Evolutionary conservation across 1,284 basidiomycete genomes (phyloP).

Genomic region (Hymenochaete sp.): DNA sequence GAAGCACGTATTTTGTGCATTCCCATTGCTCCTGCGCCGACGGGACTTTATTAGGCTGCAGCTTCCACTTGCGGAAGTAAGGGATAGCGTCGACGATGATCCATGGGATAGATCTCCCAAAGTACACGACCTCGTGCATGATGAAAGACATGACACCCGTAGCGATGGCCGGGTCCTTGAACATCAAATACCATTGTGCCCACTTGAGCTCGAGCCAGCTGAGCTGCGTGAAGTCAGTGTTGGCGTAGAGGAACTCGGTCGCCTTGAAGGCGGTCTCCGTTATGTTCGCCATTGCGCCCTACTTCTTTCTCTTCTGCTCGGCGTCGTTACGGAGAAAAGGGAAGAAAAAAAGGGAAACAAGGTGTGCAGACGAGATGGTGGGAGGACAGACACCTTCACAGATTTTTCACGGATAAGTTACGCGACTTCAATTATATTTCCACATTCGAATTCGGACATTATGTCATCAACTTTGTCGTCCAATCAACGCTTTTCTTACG

Average conservation of each 20-base stretch:
- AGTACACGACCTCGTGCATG: conserved; percentile 96
- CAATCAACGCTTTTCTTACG: too few relatives aligned
- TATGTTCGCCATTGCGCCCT: conserved; percentile 28
- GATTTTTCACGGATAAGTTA: too few relatives aligned
- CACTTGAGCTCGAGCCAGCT: conserved; percentile 74
- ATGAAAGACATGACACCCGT: conserved; percentile 93
- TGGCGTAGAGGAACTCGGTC: conserved; percentile 41
- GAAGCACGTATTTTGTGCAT: conserved; percentile 90
- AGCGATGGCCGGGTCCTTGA: conserved; percentile 88
- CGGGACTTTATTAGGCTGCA: conserved; percentile 83
- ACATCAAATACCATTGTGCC: conserved; percentile 77
- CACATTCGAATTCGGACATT: too few relatives aligned
- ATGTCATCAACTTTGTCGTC: too few relatives aligned
- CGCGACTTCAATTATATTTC: too few relatives aligned
- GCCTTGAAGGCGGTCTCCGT: conserved; percentile 23
- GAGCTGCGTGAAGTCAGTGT: conserved; percentile 57
- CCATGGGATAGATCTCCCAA: conserved; percentile 93
- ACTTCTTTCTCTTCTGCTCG: too few relatives aligned
- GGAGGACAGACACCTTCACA: too few relatives aligned
- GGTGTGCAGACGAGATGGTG: too few relatives aligned
- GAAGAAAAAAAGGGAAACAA: too few relatives aligned
- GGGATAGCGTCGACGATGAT: conserved; percentile 92
- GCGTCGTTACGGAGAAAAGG: too few relatives aligned
- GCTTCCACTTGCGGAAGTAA: conserved; percentile 91
- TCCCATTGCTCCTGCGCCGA: conserved; percentile 85